Conservation (phyloP, 2,329 filamentous ascomycete species). For the Phaeosphaeria sp. region DNA sequence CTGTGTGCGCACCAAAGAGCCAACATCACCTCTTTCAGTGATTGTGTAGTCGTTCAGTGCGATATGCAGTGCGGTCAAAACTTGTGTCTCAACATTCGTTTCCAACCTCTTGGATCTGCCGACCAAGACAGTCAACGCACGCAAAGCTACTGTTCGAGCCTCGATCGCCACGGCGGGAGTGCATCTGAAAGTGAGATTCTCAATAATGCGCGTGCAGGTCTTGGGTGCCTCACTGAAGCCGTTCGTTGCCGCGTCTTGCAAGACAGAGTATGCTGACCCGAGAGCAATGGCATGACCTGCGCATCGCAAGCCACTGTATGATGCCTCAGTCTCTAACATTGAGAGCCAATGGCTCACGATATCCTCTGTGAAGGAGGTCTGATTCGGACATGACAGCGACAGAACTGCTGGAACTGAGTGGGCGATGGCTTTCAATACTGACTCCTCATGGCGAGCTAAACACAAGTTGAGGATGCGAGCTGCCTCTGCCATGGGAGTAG, state of each 20-base stretch:
- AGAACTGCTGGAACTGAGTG: conserved; percentile 28
- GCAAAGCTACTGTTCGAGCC: conserved; percentile 52
- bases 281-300: conserved; percentile 55
- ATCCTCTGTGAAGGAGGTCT: conserved; percentile 13
- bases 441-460: conserved; percentile 44
- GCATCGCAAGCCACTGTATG: conserved; percentile 49
- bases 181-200: conserved; percentile 46
- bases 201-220: conserved; percentile 37
- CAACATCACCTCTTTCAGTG: conserved; percentile 86
- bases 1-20: conserved; percentile 82
- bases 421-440: conserved; percentile 40
- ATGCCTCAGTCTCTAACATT: conserved; percentile 43
- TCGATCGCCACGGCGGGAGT: conserved; percentile 50
- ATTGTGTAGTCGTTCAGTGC: conserved; percentile 89
- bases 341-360: conserved; percentile 39
- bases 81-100: conserved; percentile 24
- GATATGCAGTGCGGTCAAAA: conserved; percentile 40
- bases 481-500: conserved; percentile 24
- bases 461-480: conserved; percentile 40
- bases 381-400: conserved; percentile 19
- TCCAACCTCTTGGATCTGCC: conserved; percentile 14
- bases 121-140: conserved; percentile 48
- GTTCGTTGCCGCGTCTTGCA: conserved; percentile 2
- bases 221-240: neutral
- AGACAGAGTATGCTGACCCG: conserved; percentile 45